phyloP scores from a whole-genome alignment of 2,329 filamentous ascomycete species.

The Neocatenulostroma microsporum region DNA sequence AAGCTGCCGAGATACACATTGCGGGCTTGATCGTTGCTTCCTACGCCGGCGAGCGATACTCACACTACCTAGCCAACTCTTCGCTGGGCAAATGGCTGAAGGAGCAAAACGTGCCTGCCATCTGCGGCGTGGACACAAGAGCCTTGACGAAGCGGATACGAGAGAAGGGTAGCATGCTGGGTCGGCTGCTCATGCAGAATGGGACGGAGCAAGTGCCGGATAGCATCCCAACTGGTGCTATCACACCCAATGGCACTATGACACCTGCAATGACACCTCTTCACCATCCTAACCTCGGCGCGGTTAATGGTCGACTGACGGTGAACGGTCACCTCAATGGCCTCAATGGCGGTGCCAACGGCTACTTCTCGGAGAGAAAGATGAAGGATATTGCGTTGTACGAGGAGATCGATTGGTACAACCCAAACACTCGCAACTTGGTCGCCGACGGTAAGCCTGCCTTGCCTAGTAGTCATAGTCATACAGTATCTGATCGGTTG shows the following conservation, averaged over 20 bases:
- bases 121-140: conserved; percentile 91
- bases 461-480: conserved; percentile 19
- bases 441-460: conserved; percentile 76
- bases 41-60: conserved; percentile 91
- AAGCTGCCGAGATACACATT: conserved; percentile 87
- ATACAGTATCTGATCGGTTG: conserved; percentile 22
- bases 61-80: conserved; percentile 83
- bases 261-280: conserved; percentile 34
- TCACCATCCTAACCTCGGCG: conserved; percentile 19
- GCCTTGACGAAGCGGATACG: conserved; percentile 90
- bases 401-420: conserved; percentile 76
- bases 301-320: conserved; percentile 19
- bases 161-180: conserved; percentile 92
- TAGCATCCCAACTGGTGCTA: conserved; percentile 17
- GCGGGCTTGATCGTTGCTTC: conserved; percentile 84
- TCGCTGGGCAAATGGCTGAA: conserved; percentile 93
- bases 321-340: conserved; percentile 27
- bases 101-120: conserved; percentile 86
- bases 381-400: conserved; percentile 44
- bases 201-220: conserved; percentile 33
- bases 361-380: conserved; percentile 20
- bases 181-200: conserved; percentile 73
- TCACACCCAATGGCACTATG: conserved; percentile 24
- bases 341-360: conserved; percentile 22
- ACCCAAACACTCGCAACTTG: conserved; percentile 88